These are phyloP conservation scores for Nicotiana benthamiana DNA, from an alignment of 257 asterid species.

Conservation along the genomic window DNA sequence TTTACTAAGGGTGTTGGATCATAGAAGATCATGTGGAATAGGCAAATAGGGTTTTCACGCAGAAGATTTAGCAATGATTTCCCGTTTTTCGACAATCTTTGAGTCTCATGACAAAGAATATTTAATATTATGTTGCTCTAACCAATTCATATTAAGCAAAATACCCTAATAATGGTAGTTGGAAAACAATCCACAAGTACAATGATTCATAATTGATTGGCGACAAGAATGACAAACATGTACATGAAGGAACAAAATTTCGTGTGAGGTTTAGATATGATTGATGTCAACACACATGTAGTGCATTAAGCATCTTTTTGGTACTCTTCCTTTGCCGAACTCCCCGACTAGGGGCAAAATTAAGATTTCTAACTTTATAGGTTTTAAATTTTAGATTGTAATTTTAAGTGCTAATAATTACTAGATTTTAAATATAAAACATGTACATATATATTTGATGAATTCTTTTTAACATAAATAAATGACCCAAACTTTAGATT, in stretches of 20 bases:
- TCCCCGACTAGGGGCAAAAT: not conserved
- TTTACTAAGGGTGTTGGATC: not conserved
- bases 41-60: not conserved
- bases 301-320: not conserved
- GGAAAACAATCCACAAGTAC: constrained; percentile 1
- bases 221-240: not conserved
- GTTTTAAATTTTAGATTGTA: too few species aligned
- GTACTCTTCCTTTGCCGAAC: not conserved
- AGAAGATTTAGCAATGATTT: constrained; percentile 4
- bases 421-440: too few species aligned
- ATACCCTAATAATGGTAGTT: constrained; percentile 6
- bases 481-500: too few species aligned
- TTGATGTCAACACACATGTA: constrained; percentile 1
- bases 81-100: not conserved
- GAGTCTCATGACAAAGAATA: constrained; percentile 3
- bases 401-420: too few species aligned
- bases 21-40: not conserved
- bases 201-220: constrained; percentile 2
- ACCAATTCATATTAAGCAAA: not conserved
- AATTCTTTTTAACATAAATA: too few species aligned
- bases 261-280: not conserved
- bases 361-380: too few species aligned
- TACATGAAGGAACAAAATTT: not conserved
- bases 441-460: too few species aligned
- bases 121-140: not conserved